phyloP scores from a whole-genome alignment of 495 filamentous ascomycete species.

The Clohesyomyces aquaticus region DNA sequence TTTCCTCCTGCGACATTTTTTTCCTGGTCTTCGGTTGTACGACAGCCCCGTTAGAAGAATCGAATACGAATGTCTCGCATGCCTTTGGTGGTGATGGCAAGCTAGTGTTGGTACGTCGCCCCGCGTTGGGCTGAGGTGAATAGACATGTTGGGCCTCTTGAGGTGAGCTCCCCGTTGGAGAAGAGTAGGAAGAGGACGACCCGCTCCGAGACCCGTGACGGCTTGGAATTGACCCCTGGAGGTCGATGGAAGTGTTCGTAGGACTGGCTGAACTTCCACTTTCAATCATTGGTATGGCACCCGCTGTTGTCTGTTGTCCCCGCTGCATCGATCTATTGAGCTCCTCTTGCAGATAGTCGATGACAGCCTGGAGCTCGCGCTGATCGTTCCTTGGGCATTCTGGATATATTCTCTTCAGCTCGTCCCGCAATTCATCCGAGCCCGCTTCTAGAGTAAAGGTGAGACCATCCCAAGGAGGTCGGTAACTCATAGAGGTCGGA shows the following conservation, averaged over 20 bases:
- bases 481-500: background rate
- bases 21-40: constrained; percentile 6
- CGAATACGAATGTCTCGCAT: background rate
- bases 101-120: background rate
- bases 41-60: background rate
- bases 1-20: constrained; percentile 6
- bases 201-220: background rate
- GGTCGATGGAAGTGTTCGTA: background rate
- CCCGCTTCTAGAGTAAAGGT: background rate
- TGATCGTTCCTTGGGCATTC: background rate
- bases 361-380: background rate
- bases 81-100: background rate
- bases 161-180: background rate
- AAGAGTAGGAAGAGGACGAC: background rate
- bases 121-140: background rate
- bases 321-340: background rate
- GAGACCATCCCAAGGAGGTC: background rate
- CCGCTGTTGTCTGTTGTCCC: background rate
- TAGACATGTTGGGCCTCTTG: background rate
- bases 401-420: background rate
- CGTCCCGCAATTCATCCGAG: background rate
- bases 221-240: background rate
- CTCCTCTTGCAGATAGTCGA: background rate
- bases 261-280: background rate
- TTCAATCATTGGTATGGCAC: background rate